Conservation (phyloP, 441 rosid genomes). For the Pelargonium myrrhifolium region DNA sequence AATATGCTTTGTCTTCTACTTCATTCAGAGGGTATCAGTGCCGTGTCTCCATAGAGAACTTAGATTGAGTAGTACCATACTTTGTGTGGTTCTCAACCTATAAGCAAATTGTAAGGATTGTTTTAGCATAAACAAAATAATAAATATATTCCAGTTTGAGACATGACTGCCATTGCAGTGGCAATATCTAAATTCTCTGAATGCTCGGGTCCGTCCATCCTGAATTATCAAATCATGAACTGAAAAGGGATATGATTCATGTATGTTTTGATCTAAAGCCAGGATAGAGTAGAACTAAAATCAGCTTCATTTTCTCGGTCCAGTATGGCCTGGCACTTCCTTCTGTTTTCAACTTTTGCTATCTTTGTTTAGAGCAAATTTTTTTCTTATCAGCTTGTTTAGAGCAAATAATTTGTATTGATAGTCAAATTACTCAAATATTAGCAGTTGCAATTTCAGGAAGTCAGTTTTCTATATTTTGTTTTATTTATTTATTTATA, state of each 20-base stretch:
- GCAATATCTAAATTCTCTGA: background rate
- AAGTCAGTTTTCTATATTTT: background rate
- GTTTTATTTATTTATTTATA: background rate
- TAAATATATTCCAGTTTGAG: background rate
- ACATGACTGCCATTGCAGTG: background rate
- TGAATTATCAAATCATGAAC: background rate
- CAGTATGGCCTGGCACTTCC: background rate
- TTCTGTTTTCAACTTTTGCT: conserved; percentile 3
- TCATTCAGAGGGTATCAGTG: too few species aligned
- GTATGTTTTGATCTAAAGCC: background rate
- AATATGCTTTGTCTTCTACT: too few species aligned
- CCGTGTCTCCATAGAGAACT: too few species aligned
- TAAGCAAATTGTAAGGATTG: background rate
- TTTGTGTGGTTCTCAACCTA: background rate
- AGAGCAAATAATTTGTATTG: background rate
- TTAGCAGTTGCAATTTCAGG: conserved; percentile 3
- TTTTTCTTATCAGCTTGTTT: too few species aligned
- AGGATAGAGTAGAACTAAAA: background rate
- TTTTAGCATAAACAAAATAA: too few species aligned
- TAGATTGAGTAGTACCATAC: background rate
- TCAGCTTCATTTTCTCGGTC: background rate
- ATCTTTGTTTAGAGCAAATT: too few species aligned
- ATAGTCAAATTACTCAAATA: background rate
- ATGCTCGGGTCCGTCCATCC: background rate
- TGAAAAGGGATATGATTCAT: background rate